Evolutionary conservation across 495 filamentous ascomycete species (phyloP), one percentile per base, ranked within the genome.

Genomic region (Aspergillus baeticus): DNA sequence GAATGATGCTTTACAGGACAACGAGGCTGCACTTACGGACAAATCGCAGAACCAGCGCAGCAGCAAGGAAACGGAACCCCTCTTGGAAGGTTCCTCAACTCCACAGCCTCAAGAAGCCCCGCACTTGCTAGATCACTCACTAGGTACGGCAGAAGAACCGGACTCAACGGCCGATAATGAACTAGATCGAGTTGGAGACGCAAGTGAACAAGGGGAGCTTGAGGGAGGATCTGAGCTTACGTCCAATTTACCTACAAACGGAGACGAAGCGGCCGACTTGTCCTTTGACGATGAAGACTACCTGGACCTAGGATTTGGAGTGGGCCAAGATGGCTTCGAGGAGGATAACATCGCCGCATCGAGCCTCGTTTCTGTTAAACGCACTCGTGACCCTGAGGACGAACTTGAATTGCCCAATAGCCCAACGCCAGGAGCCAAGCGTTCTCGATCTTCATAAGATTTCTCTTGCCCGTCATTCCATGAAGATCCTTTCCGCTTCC

Each of bases 261-360:
- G 81, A 29, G 73, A 79, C 45, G 72, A 73, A 10, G 72, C 76
- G 29, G 77, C 77, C 47, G 72, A 79, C 38, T 60, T 77, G 31
- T 35, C 41, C 6, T 62, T 63, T 38, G 60, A 60, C 14, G 57
- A 68, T 38, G 63, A 56, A 46, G 62, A 69, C 34, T 58, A 66
- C 45, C 37, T 64, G 39, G 63, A 68, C 46, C 48, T 68, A 37
- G 55, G 54, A 15, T 51, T 59, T 21, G 33, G 22, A 17, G 54
- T 62, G 22, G 63, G 49, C 5, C 22, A 54, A 2, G 41, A 31
- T 39, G 46, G 17, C 10, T 15, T 21, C 10, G 46, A 63, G 13
- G 50, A 66, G 29, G 55, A 57, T 29, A 31, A 39, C 38, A 23
- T 10, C 13, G 35, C 49, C 7, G n/a, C 49, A 6, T 42, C 51